A percentile compares a stretch with the other conserved stretches of the same genome.
phyloP scores from a whole-genome alignment of 805 yeast genomes.

The Hanseniaspora nectarophila region DNA sequence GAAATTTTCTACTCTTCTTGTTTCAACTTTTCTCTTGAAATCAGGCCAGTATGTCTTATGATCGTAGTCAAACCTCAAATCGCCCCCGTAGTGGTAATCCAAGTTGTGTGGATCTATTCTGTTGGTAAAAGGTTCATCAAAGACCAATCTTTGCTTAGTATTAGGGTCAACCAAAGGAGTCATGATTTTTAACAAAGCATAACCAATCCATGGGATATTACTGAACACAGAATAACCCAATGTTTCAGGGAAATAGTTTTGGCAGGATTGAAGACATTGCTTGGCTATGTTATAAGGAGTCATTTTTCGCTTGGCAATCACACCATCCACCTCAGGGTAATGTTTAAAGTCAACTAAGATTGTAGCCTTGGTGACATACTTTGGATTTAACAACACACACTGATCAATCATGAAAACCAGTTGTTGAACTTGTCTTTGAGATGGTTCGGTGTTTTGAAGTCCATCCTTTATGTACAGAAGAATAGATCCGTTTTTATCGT shows the following conservation, averaged over 20 bases:
- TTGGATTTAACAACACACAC: conserved; percentile 43
- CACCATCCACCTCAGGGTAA: conserved; percentile 27
- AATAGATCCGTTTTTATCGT: conserved; percentile 43
- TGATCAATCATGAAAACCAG: conserved; percentile 46
- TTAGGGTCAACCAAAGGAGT: conserved; percentile 50
- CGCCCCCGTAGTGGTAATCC: conserved; percentile 38
- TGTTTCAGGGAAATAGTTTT: conserved; percentile 49
- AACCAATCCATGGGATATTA: conserved; percentile 47
- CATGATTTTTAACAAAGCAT: conserved; percentile 44
- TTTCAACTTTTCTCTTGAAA: conserved; percentile 34
- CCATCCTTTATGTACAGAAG: conserved; percentile 43
- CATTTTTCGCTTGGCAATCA: conserved; percentile 29
- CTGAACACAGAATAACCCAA: conserved; percentile 43
- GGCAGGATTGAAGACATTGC: conserved; percentile 41
- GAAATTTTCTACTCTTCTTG: conserved; percentile 31
- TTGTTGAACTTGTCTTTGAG: conserved; percentile 43
- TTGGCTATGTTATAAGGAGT: conserved; percentile 42
- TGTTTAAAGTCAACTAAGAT: conserved; percentile 46
- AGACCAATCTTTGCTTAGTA: conserved; percentile 45
- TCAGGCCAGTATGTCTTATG: conserved; percentile 45
- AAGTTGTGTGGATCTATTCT: conserved; percentile 43
- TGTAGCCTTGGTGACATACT: conserved; percentile 46
- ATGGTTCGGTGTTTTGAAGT: conserved; percentile 42
- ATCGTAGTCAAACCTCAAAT: conserved; percentile 39
- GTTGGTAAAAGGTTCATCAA: conserved; percentile 46